Evolutionary conservation across 225 moss, liverwort and hornwort genomes (phyloP), one percentile per base, ranked within the genome.

Genomic region (Neckera pumila): DNA sequence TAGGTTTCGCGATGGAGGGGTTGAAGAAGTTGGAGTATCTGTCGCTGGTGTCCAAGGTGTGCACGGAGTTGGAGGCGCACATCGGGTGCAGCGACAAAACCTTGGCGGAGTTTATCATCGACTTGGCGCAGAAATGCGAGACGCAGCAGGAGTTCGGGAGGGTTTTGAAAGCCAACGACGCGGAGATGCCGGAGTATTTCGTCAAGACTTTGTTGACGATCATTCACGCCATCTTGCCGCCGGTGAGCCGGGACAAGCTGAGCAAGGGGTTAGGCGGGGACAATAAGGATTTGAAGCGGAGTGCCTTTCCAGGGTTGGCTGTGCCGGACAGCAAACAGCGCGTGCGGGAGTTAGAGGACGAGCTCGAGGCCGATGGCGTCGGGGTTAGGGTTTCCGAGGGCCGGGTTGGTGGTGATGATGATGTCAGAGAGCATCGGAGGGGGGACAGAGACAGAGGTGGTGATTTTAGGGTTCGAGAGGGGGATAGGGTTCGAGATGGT

Each of bases 131-230:
- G 90, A 90, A 92, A 57, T 94, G 92, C 76, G 95, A 94, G 36
- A 84, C 94, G 36, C 94, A 94, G 87, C 97, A 97, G 79, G 81
- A 89, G 34, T 98, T 98, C 74, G 85, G 92, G 34, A 93, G 90
- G 86, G n/a, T 65, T 77, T 89, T 98, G 61, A 95, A 97, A 85
- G 85, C 76, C 2, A 93, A 96, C 83, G 98, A 94, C 8, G 98
- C 97, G 16, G 98, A 97, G 92, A 97, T 98, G 95, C 98, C 96
- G 21, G 97, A 95, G 88, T 97, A 95, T 77, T 98, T 98, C 42
- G 97, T 98, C 5, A 97, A 94, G 89, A 98, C 96, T 1, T 83
- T 98, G 84, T 88, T 95, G 26, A 98, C 95, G 62, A 98, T 98
- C 27, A 97, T 97, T 54, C 97, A 96, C 36, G 97, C 98, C 7